Conservation (phyloP, 2,329 filamentous ascomycete species). For the Sarocladium brachiariae region DNA sequence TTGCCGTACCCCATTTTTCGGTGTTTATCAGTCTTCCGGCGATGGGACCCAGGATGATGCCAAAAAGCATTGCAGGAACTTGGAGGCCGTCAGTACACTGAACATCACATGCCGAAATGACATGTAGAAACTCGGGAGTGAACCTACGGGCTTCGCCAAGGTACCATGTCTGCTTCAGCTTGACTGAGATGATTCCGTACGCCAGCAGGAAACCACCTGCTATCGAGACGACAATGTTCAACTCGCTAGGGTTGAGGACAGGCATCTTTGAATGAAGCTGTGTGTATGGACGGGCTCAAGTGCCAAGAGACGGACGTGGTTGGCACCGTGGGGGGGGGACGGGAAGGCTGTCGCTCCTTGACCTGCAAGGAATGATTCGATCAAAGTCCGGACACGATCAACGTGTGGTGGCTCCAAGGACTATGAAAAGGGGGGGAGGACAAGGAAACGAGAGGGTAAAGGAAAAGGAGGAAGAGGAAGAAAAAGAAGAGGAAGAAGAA, state of each 20-base stretch:
- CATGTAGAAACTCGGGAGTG: background rate
- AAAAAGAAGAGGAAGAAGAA: background rate
- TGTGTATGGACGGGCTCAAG: background rate
- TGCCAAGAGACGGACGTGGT: background rate
- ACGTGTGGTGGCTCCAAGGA: slow-evolving; percentile 1
- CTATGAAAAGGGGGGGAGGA: background rate
- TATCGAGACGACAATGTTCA: slow-evolving; percentile 16
- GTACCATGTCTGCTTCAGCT: slow-evolving; percentile 47
- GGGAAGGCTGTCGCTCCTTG: slow-evolving; percentile 1
- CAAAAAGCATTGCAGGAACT: slow-evolving; percentile 50
- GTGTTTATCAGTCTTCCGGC: slow-evolving; percentile 45
- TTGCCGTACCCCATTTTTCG: slow-evolving; percentile 31
- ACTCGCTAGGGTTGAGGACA: slow-evolving; percentile 17
- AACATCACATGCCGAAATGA: background rate
- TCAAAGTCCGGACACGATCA: slow-evolving; percentile 1
- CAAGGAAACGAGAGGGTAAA: background rate
- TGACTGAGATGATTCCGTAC: slow-evolving; percentile 44
- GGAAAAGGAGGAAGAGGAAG: background rate
- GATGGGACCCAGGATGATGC: slow-evolving; percentile 47
- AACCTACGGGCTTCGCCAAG: slow-evolving; percentile 46
- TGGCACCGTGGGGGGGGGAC: background rate
- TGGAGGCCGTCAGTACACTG: slow-evolving; percentile 4
- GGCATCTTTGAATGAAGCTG: slow-evolving; percentile 15
- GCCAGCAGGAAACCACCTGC: slow-evolving; percentile 39
- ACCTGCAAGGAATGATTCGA: slow-evolving; percentile 5